Base-by-base conservation (phyloP, 257 asterid species). In the Dorcoceras hygrometricum region DNA sequence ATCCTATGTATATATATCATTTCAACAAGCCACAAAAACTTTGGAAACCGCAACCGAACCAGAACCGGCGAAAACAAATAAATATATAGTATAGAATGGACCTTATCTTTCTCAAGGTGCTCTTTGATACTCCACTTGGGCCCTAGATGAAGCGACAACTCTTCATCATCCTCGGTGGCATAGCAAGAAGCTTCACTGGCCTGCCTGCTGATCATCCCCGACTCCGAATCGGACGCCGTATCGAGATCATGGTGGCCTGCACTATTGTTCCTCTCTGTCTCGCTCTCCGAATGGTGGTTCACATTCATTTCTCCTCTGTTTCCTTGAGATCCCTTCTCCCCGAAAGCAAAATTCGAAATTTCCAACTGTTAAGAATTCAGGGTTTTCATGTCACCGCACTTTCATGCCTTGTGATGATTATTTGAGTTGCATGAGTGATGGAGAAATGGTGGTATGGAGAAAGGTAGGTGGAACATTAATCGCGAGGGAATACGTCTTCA, bases 41-140 rank as follows among this genome's bases (percentile, higher is more conserved):
- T 7, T 18, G 4, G 46, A 22, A 14, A 43, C 19, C 4, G 14
- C 10, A 39, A 32, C 14, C 4, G 11, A 66, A 51, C 1, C 22
- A 20, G 56, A 65, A 26, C 26, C 24, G 23, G n/a, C n/a, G 2
- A 16, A 29, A 18, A 56, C 11, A 14, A 25, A 20, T 23, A 46
- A 0, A 14, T 4, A 54, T 5, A 27, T 1, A 11, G 28, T 28
- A 4, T 8, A 54, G 20, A 23, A 59, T 8, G 0, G 51, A 73
- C n/a, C 82, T 82, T 79, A 53, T 82, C 87, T 75, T 76, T 82
- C 78, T 82, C 87, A 11, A 78, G 80, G 68, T 82, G 87, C 63
- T 82, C 79, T 65, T 73, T 79, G 79, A 82, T 78, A 57, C 77
- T 82, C 26, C 71, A 26, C 59, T 82, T 79, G 0, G 87, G 82